Evolutionary conservation across 73 alveolate species (phyloP).

Genomic region (Uronychia binucleata): DNA sequence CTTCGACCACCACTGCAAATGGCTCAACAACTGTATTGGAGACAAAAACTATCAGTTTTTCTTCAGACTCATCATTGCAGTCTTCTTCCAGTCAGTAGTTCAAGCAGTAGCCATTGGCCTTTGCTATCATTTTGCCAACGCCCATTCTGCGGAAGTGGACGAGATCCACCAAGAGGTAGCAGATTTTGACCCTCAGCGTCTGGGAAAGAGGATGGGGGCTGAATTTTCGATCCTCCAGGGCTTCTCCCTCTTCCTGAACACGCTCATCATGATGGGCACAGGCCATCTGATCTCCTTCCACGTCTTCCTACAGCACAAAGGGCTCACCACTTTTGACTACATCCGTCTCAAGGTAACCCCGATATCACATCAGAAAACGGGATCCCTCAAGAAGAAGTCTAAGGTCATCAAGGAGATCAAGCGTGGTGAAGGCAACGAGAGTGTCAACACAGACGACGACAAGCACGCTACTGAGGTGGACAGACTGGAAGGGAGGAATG

Average conservation of each 20-base stretch:
- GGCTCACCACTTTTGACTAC: background rate
- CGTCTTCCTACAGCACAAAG: background rate
- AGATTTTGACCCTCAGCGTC: background rate
- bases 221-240: background rate
- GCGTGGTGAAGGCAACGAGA: background rate
- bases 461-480: background rate
- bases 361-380: no score
- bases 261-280: background rate
- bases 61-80: background rate
- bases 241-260: background rate
- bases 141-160: background rate
- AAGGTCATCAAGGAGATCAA: background rate
- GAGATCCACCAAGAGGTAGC: background rate
- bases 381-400: background rate
- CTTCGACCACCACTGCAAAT: conserved; percentile 88
- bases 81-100: background rate
- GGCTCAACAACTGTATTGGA: conserved; percentile 93
- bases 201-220: background rate
- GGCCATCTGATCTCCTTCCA: background rate
- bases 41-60: conserved; percentile 37
- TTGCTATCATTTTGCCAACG: background rate
- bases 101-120: background rate
- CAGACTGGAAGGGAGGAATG: background rate
- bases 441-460: background rate
- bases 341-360: no score